Evolutionary conservation across 129 eudicot genomes (phyloP), one percentile per base, ranked within the genome.

Genomic region (Silybum marianum): DNA sequence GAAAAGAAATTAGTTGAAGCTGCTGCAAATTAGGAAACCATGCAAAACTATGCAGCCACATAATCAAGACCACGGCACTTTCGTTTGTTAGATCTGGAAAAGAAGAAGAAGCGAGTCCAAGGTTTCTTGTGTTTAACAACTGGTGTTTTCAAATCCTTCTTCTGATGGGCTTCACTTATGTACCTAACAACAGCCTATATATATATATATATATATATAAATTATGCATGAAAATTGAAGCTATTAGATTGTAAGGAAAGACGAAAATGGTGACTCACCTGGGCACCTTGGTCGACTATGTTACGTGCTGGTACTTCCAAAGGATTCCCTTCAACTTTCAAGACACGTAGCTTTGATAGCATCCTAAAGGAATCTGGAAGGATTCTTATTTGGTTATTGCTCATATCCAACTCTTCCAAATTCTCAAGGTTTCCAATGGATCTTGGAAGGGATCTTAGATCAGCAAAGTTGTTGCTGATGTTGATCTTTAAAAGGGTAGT

Each of bases 381-480:
- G 9, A 21, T 76, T 54, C 91, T 85, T 84, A 95, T 95, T 82
- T 95, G 99, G 78, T 90, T 95, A 79, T 95, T 95, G 80, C 92
- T 83, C 84, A 89, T 92, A 85, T 89, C 84, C 86, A 95, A 83
- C 84, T 81, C 99, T 83, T 95, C 97, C 25, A 92, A 85, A 88
- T 81, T 85, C 79, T 95, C 99, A 5, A 95, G 97, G 75, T 95
- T 95, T 16, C 99, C 99, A 63, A 95, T 90, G 54, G 99, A 95
- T 89, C 99, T 87, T 16, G 99, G 99, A 23, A 95, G 82, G 16
- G 84, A 80, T 58, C 63, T 84, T 54, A 95, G 78, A 51, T 95
- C 99, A 11, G 97, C 99, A 77, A 95, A 95, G 84, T 95, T 95
- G 88, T 90, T 92, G 87, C 96, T 88, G 30, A 95, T 75, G 72